Evolutionary conservation across 2,329 filamentous ascomycete species (phyloP).

Genomic region (Cladosporium sp.): DNA sequence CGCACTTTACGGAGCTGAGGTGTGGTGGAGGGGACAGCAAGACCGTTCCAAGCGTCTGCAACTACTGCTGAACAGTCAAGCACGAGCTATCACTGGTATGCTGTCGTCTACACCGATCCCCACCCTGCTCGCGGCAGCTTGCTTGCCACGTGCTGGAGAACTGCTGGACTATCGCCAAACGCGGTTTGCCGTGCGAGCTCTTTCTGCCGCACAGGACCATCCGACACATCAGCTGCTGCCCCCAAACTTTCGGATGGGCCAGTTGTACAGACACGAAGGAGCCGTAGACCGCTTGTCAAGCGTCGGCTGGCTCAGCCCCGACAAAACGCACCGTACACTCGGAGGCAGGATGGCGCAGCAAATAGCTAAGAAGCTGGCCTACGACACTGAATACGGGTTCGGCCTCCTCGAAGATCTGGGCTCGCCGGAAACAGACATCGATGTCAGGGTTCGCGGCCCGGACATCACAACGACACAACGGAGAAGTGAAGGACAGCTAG

Average conservation of each 20-base stretch:
- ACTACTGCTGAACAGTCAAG: background rate
- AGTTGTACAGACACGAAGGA: background rate
- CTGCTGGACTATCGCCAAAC: background rate
- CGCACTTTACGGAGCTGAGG: background rate
- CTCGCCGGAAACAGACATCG: background rate
- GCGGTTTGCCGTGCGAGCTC: background rate
- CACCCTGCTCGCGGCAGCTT: background rate
- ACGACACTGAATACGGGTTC: constrained; percentile 5
- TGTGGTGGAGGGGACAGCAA: background rate
- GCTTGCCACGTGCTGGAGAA: background rate
- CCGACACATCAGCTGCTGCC: background rate
- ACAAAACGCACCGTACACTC: constrained; percentile 3
- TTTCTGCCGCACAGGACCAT: background rate
- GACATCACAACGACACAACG: background rate
- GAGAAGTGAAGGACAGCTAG: background rate
- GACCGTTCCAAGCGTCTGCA: background rate
- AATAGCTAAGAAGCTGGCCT: constrained; percentile 1
- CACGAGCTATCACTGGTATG: background rate
- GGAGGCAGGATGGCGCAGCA: constrained; percentile 1
- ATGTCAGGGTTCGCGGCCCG: background rate
- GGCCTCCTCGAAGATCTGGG: background rate
- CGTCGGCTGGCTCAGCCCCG: constrained; percentile 2
- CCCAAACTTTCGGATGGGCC: background rate
- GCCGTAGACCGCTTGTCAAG: background rate
- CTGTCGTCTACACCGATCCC: background rate